Base-by-base conservation (phyloP, 2,329 filamentous ascomycete species). In the Teratosphaeriaceae sp. region DNA sequence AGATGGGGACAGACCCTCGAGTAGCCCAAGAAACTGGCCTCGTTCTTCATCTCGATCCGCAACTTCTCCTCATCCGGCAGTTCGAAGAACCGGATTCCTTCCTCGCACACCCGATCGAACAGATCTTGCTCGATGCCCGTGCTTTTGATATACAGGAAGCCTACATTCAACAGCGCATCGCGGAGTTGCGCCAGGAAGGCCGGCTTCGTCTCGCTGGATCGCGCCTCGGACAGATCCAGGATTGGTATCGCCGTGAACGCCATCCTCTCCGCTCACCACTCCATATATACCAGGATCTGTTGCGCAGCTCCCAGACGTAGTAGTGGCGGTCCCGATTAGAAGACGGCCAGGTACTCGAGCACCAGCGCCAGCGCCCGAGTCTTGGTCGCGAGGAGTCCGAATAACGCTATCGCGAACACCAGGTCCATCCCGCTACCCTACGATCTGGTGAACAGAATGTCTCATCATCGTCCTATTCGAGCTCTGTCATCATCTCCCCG, bases 111-210 rank as follows among this genome's bases (percentile, higher is more conserved):
- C 48, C 74, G 65, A 19, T 76, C 58, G 53, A 85, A 79, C 40
- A 90, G 66, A 29, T 75, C 69, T 13, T 82, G 74, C 4, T 82
- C 71, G 39, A 90, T 80, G 18, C 83, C 84, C 2, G 85, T 82
- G 58, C 94, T 88, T 59, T 82, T 83, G 48, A 94, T 76, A 58
- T 94, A 94, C 18, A 94, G 64, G 58, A 94, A 94, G 1, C 88
- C 88, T n/a, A 94, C 85, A 61, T 90, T 84, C 56, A 94, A 77
- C 23, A 94, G 68, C 0, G 86, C 85, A 63, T 84, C 72, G 13
- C 84, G 82, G 23, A 94, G 73, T 42, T 85, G 72, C 1, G 69
- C 64, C 0, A 94, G 75, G 56, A 94, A 92, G 23, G 67, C 68
- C 2, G 84, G 75, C 65, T 92, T 94, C 0, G 84, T 82, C 4